Conservation (phyloP, 1,139 yeast species). For the Protomyces inouyei region DNA sequence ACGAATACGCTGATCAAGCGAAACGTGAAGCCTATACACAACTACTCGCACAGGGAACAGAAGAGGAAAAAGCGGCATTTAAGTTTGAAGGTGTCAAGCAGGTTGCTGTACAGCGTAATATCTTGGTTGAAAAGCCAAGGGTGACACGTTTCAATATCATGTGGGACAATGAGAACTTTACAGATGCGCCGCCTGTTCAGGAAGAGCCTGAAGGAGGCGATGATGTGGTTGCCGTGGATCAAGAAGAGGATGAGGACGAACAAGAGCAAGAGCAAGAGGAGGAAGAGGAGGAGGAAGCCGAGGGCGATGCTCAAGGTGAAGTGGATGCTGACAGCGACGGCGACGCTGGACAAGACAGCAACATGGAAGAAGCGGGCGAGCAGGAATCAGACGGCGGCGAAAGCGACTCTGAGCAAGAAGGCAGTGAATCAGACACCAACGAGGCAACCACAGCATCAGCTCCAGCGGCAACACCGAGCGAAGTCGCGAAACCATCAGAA, state of each 20-base stretch:
- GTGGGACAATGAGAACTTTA: constrained; percentile 48
- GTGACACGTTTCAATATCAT: constrained; percentile 94
- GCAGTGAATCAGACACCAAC: neutral
- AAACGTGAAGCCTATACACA: constrained; percentile 1
- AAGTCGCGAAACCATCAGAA: neutral
- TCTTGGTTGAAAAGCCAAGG: constrained; percentile 93
- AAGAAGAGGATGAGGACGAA: constrained; percentile 26
- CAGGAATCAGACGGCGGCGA: neutral
- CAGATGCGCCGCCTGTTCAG: constrained; percentile 31
- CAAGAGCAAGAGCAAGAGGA: constrained; percentile 16
- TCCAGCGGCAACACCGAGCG: neutral
- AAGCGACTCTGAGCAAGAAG: neutral
- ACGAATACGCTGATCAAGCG: constrained; percentile 54
- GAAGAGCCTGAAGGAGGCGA: constrained; percentile 30
- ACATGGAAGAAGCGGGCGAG: neutral
- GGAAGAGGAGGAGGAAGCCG: constrained; percentile 19
- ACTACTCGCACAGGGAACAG: constrained; percentile 42
- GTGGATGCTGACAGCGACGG: constrained; percentile 35
- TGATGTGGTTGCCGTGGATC: constrained; percentile 27
- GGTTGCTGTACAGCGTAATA: constrained; percentile 88
- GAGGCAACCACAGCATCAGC: neutral
- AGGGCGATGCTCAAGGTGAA: constrained; percentile 41
- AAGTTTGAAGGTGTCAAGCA: constrained; percentile 64
- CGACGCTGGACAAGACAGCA: constrained; percentile 5
- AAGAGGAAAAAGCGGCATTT: constrained; percentile 91